phyloP scores from a whole-genome alignment of 228 moss, liverwort and hornwort genomes.

The Sphagnum fallax region DNA sequence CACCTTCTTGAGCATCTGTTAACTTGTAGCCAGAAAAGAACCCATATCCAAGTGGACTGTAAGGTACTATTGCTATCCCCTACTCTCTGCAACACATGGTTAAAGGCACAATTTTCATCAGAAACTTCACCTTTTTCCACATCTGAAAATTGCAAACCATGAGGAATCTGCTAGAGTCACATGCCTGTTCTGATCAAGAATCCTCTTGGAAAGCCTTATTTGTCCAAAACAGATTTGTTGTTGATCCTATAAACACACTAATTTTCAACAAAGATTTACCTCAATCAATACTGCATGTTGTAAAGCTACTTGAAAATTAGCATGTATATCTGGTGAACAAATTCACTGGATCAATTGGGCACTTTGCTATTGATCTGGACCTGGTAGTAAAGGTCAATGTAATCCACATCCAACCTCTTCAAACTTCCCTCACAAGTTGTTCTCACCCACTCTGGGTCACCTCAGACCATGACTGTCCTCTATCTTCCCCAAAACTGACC shows the following conservation, averaged over 20 bases:
- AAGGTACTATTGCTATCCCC: constrained; percentile 8
- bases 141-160: no score
- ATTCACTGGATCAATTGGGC: constrained; percentile 7
- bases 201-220: no score
- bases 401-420: constrained; percentile 18
- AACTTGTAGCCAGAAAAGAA: constrained; percentile 12
- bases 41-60: constrained; percentile 11
- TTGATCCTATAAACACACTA: neutral
- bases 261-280: neutral
- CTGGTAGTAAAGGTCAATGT: constrained; percentile 15
- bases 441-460: constrained; percentile 16
- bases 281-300: neutral
- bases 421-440: constrained; percentile 10
- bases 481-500: neutral
- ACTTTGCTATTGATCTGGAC: constrained; percentile 6
- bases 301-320: no score
- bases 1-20: neutral
- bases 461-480: neutral
- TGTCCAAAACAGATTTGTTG: no score
- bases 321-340: neutral
- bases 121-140: no score
- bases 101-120: no score
- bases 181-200: no score
- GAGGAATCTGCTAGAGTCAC: no score
- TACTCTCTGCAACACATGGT: constrained; percentile 2